Evolutionary conservation across 176 grass and related monocot species (phyloP).

Genomic region (Dendrocalamus sinicus): DNA sequence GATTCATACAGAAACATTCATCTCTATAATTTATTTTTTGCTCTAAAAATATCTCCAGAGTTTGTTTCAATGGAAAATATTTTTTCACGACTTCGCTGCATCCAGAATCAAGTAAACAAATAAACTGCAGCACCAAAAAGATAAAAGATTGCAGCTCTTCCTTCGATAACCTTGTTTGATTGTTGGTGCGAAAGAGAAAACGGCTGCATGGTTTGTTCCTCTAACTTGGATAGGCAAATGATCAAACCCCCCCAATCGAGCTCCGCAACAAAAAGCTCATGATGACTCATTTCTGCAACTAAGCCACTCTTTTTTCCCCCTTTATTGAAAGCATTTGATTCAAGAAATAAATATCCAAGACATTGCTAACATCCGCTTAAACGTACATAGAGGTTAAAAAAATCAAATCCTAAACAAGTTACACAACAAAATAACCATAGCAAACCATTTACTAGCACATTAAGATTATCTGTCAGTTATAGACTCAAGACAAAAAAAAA

Average conservation of each 20-base stretch:
- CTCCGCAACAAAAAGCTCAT: constrained; percentile 3
- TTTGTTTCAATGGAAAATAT: neutral
- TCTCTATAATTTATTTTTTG: neutral
- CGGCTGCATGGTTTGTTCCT: neutral
- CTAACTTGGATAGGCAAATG: neutral
- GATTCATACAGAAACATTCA: neutral
- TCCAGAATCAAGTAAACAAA: constrained; percentile 11
- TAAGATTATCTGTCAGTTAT: neutral
- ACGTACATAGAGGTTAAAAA: neutral
- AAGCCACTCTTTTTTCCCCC: neutral
- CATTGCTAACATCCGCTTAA: neutral
- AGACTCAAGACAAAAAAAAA: constrained; percentile 3
- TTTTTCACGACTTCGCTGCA: neutral
- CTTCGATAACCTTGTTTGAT: neutral
- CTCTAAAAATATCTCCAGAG: neutral
- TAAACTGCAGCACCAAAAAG: neutral
- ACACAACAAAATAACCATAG: neutral
- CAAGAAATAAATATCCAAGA: constrained; percentile 1
- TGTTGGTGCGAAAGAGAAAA: constrained; percentile 14
- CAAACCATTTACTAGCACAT: neutral
- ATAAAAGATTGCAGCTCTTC: neutral
- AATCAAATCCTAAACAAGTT: constrained; percentile 19
- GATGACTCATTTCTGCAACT: neutral
- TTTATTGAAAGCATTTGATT: neutral
- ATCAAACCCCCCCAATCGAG: neutral